Evolutionary conservation across 495 filamentous ascomycete species (phyloP).

Genomic region (Schizothecium vesticola): DNA sequence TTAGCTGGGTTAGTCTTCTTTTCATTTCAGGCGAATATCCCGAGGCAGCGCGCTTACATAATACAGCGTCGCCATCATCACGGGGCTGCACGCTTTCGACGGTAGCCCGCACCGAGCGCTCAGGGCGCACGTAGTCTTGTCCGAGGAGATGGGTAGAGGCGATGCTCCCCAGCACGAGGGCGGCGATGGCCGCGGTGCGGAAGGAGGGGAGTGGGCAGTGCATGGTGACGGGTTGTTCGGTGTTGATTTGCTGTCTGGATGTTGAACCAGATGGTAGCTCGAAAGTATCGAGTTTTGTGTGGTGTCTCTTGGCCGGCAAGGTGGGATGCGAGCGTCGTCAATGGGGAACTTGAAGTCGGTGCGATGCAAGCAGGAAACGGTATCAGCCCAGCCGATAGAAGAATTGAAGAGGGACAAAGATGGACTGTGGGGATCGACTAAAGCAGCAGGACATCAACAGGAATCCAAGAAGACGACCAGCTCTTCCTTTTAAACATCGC

Average conservation of each 20-base stretch:
- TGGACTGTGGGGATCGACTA: background rate
- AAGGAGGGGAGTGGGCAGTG: background rate
- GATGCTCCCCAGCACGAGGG: background rate
- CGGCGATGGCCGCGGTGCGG: background rate
- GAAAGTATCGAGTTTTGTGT: background rate
- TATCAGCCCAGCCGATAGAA: background rate
- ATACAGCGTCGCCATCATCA: background rate
- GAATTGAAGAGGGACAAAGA: background rate
- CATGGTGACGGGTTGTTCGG: background rate
- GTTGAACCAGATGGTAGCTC: background rate
- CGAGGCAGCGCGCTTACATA: background rate
- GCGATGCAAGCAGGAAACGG: background rate
- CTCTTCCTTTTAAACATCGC: background rate
- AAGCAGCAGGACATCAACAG: background rate
- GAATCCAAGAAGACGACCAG: background rate
- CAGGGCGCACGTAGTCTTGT: background rate
- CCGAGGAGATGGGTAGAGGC: conserved; percentile 4
- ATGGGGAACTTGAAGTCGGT: background rate
- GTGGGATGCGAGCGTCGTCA: background rate
- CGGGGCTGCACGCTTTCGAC: background rate
- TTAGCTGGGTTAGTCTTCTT: background rate
- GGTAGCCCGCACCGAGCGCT: background rate
- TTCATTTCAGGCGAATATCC: background rate
- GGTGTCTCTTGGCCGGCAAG: background rate
- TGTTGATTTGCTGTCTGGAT: background rate